Evolutionary conservation across 225 moss, liverwort and hornwort genomes (phyloP).

Genomic region (Anthoceros angustus): DNA sequence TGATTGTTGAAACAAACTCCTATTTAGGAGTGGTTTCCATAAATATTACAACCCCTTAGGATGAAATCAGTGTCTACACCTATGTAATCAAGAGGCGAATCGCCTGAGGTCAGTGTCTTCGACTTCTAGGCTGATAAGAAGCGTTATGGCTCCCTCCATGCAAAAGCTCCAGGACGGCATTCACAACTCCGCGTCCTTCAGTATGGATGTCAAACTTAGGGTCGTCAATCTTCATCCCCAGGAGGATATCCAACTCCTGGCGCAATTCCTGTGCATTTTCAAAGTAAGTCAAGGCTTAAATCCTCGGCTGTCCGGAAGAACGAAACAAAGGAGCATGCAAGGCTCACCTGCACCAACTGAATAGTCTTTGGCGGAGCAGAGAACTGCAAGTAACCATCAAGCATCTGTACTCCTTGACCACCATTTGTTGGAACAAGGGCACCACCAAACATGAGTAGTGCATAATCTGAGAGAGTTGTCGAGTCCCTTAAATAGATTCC

Average conservation of each 20-base stretch:
- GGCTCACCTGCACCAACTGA: constrained; percentile 68
- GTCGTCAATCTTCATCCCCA: constrained; percentile 72
- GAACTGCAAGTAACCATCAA: constrained; percentile 86
- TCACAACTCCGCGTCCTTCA: constrained; percentile 66
- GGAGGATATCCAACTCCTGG: constrained; percentile 60
- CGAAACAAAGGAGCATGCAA: neutral
- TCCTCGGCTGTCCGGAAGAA: neutral
- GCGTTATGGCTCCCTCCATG: constrained; percentile 30
- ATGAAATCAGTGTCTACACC: no score
- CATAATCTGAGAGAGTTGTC: constrained; percentile 83
- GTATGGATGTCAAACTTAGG: constrained; percentile 77
- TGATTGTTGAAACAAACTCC: no score
- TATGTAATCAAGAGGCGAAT: no score
- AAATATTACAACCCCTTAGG: no score
- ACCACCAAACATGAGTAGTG: constrained; percentile 92
- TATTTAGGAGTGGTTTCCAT: no score
- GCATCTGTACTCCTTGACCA: constrained; percentile 75
- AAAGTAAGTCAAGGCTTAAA: neutral
- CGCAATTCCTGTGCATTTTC: constrained; percentile 53
- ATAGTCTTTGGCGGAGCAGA: constrained; percentile 67
- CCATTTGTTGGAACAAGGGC: constrained; percentile 59
- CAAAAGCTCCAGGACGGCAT: constrained; percentile 80
- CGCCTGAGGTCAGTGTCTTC: no score
- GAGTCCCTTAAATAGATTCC: constrained; percentile 90
- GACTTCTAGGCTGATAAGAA: no score